Evolutionary conservation across 2,329 filamentous ascomycete genomes (phyloP).

Genomic region (Penicillium sp.): DNA sequence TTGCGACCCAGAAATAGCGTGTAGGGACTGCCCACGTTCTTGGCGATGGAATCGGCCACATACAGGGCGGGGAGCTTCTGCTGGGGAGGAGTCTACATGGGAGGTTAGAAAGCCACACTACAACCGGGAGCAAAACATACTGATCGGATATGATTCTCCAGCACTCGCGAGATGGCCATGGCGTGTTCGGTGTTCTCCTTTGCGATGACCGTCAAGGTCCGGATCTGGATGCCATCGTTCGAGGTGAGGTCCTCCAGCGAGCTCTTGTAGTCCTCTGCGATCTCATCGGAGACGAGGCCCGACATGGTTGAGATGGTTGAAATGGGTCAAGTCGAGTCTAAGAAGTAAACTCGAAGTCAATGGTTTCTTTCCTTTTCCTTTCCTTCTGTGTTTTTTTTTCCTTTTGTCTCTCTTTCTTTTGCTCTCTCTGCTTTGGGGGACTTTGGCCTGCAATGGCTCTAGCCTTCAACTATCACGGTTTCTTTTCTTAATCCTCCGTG

Average conservation of each 20-base stretch:
- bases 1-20: constrained; percentile 92
- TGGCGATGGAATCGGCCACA: constrained; percentile 96
- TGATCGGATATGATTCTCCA: constrained; percentile 92
- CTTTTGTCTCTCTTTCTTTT: constrained; percentile 16
- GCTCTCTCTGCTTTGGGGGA: constrained; percentile 15
- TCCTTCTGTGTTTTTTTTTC: constrained; percentile 11
- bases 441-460: background rate
- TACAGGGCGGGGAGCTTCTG: constrained; percentile 96
- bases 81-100: constrained; percentile 72
- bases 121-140: constrained; percentile 61
- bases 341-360: background rate
- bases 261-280: constrained; percentile 92
- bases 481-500: constrained; percentile 28
- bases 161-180: constrained; percentile 82
- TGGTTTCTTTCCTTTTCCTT: constrained; percentile 11
- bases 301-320: constrained; percentile 57
- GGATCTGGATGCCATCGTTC: constrained; percentile 94
- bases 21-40: constrained; percentile 97
- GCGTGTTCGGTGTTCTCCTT: constrained; percentile 97
- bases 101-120: background rate
- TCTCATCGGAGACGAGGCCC: constrained; percentile 70
- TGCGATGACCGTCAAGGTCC: constrained; percentile 94
- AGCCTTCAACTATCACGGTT: constrained; percentile 22
- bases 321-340: constrained; percentile 1
- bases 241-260: constrained; percentile 87